phyloP scores from a whole-genome alignment of 2,329 filamentous ascomycete genomes.

The Stenocarpella maydis region DNA sequence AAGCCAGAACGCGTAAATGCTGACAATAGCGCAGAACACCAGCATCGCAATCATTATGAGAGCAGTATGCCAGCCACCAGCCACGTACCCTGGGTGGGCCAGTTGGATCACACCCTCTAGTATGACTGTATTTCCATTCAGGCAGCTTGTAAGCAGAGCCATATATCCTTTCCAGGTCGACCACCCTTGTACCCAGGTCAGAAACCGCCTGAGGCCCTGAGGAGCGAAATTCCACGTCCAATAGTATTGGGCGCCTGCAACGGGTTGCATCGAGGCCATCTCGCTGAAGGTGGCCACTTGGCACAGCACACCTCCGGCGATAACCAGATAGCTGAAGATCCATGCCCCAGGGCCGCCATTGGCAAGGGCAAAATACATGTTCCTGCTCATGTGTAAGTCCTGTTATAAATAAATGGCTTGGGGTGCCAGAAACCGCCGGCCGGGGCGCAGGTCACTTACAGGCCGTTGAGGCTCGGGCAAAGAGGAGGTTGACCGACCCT shows the following conservation, averaged over 20 bases:
- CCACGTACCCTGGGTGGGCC: conserved; percentile 26
- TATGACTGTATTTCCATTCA: conserved; percentile 40
- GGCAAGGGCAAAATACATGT: conserved; percentile 38
- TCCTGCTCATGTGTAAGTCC: no score
- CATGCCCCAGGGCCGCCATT: conserved; percentile 45
- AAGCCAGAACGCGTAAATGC: conserved; percentile 47
- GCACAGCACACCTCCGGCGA: conserved; percentile 41
- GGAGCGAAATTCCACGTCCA: conserved; percentile 44
- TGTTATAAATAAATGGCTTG: no score
- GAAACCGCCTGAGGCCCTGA: conserved; percentile 2
- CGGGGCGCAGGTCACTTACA: no score
- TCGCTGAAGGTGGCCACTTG: conserved; percentile 48
- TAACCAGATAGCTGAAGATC: conserved; percentile 44
- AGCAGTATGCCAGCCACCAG: conserved; percentile 47
- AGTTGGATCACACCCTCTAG: conserved; percentile 32
- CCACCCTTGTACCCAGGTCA: conserved; percentile 44
- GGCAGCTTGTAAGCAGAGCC: conserved; percentile 44
- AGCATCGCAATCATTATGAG: conserved; percentile 48
- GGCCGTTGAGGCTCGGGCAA: no score
- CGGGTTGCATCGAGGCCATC: conserved; percentile 49
- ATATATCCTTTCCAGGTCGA: conserved; percentile 53
- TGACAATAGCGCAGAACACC: conserved; percentile 39
- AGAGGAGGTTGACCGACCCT: not conserved
- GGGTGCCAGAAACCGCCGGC: not conserved
- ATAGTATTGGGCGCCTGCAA: conserved; percentile 52